Evolutionary conservation across 2,329 filamentous ascomycete genomes (phyloP).

Genomic region (Colletotrichum tofieldiae): DNA sequence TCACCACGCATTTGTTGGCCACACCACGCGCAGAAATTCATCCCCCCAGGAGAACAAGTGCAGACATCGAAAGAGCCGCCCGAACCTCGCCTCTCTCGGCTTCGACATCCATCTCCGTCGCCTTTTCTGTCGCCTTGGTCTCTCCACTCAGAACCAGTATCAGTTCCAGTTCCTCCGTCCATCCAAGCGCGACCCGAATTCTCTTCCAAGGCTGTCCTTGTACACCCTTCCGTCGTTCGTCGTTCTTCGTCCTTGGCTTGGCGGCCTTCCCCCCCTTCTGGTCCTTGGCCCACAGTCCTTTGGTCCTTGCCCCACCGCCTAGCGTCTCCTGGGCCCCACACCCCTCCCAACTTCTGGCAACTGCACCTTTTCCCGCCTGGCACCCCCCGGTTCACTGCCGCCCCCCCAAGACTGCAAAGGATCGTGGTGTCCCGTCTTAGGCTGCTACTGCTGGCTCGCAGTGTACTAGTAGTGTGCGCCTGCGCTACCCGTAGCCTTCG

Average conservation of each 20-base stretch:
- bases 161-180: slow-evolving; percentile 3
- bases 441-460: slow-evolving; percentile 12
- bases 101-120: not conserved
- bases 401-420: slow-evolving; percentile 7
- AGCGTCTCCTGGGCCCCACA: slow-evolving; percentile 30
- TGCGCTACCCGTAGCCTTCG: slow-evolving; percentile 15
- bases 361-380: slow-evolving; percentile 29
- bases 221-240: slow-evolving; percentile 11
- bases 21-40: slow-evolving; percentile 2
- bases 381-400: slow-evolving; percentile 22
- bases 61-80: not conserved
- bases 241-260: slow-evolving; percentile 17
- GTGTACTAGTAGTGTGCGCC: slow-evolving; percentile 12
- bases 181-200: slow-evolving; percentile 4
- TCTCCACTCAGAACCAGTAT: slow-evolving; percentile 18
- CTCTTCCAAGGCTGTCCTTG: slow-evolving; percentile 23
- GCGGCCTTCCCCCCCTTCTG: slow-evolving; percentile 17
- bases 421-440: slow-evolving; percentile 12
- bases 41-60: not conserved
- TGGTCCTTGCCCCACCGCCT: slow-evolving; percentile 24
- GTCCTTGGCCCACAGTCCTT: slow-evolving; percentile 25
- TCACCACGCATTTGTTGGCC: slow-evolving; percentile 12
- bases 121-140: not conserved
- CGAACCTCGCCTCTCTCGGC: not conserved
- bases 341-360: slow-evolving; percentile 22